A percentile compares a stretch with the other conserved stretches of the same genome.
Evolutionary conservation across 148 eudicot species (phyloP).

Genomic region (Rhododendron molle): DNA sequence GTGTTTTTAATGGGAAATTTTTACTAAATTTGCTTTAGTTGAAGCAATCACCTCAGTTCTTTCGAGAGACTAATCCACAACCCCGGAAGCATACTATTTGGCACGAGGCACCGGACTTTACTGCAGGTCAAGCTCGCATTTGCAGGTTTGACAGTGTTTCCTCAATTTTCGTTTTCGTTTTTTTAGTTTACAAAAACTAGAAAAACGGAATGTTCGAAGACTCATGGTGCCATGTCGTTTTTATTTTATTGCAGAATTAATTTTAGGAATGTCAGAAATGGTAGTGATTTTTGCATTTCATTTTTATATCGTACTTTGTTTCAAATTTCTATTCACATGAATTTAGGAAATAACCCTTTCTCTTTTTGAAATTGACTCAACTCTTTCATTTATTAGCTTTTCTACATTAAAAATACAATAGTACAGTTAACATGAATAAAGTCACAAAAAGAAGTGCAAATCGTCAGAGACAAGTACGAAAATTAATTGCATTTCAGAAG

Average conservation of each 20-base stretch:
- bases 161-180: background rate
- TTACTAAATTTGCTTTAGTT: conserved; percentile 32
- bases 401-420: background rate
- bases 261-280: background rate
- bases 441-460: background rate
- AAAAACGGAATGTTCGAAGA: background rate
- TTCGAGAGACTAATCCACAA: conserved; percentile 38
- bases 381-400: background rate
- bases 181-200: background rate
- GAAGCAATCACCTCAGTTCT: conserved; percentile 45
- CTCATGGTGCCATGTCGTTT: background rate
- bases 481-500: background rate
- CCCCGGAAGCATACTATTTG: conserved; percentile 69
- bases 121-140: conserved; percentile 51
- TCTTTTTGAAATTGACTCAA: background rate
- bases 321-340: background rate
- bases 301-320: background rate
- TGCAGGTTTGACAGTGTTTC: conserved; percentile 30
- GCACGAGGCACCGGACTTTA: conserved; percentile 52
- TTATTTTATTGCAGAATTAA: background rate
- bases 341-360: background rate
- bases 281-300: background rate
- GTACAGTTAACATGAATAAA: background rate
- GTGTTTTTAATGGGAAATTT: background rate
- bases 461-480: background rate